Evolutionary conservation across 768 basidiomycete genomes (phyloP), one percentile per base, ranked within the genome.

Genomic region (Boletus eberwhitei): DNA sequence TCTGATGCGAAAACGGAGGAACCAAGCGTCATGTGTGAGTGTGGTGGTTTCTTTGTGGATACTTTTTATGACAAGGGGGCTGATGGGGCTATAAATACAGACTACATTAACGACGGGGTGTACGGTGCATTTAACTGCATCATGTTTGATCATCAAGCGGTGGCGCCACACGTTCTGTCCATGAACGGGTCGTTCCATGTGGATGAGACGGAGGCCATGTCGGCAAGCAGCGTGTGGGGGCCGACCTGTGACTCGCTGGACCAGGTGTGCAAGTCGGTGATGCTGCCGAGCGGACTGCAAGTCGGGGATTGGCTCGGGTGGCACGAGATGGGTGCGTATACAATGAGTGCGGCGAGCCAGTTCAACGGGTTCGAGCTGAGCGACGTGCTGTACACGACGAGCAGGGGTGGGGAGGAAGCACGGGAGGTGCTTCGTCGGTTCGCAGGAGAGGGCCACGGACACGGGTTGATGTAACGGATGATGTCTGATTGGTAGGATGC

Each of bases 251-350:
- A 98, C 69, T 93, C 91, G 34, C 92, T 99, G 65, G 97, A 99
- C 75, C 89, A 90, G 68, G 93, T 99, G 53, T 87, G 79, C 65
- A 77, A 79, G 61, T 78, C 74, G 54, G 78, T 78, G 49, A 76
- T 71, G 65, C 77, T 90, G 58, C 93, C 91, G 4, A 73, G 72
- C 31, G 79, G 79, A 1, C 78, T 98, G 50, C 79, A 82, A 55
- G 93, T 97, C 8, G 97, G 97, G 8, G 97, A 99, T 70, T 99
- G 97, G 97, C 81, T 99, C 17, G 90, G 88, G n/a, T 99, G 95
- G 75, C 86, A 87, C 53, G 87, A 92, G 68, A 98, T 99, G 97
- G 97, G 97, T 31, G 97, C 97, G 32, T 99, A 99, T 75, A 98
- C 97, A n/a, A 76, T 93, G 55, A 97, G 94, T 67, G 97, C 97